phyloP scores from a whole-genome alignment of 352 stramenopile species.

The Phytophthora niederhauseri region DNA sequence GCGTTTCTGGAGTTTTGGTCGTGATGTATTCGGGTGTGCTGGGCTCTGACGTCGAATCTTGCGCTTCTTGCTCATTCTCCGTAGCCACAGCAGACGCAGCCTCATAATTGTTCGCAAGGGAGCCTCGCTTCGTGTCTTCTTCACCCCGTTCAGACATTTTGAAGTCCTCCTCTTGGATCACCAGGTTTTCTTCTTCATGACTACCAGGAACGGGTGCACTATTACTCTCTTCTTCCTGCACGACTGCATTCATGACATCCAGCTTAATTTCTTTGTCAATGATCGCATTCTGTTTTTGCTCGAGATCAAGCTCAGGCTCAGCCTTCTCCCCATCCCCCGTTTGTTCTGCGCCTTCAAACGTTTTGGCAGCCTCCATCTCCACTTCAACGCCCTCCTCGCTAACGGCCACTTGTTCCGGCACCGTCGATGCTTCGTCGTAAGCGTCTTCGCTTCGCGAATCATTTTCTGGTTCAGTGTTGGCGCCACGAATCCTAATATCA shows the following conservation, averaged over 20 bases:
- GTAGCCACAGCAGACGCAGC: background rate
- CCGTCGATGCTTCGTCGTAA: background rate
- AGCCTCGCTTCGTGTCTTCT: background rate
- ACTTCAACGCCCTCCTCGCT: background rate
- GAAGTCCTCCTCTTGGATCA: conserved; percentile 6
- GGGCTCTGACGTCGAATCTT: conserved; percentile 7
- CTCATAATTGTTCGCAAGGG: conserved; percentile 9
- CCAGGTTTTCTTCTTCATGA: conserved; percentile 1
- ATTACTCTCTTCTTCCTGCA: conserved; percentile 9
- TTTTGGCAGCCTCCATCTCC: background rate
- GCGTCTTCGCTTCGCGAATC: conserved; percentile 5
- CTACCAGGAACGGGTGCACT: background rate
- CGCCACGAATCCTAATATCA: conserved; percentile 7
- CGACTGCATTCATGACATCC: conserved; percentile 1
- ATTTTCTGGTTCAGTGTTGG: conserved; percentile 10
- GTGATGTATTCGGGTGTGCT: background rate
- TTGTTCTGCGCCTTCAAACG: conserved; percentile 3
- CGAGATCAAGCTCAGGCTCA: background rate
- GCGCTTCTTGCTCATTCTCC: background rate
- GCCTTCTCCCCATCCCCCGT: background rate
- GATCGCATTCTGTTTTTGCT: background rate
- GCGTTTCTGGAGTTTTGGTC: background rate
- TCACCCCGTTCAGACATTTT: background rate
- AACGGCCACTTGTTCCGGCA: background rate
- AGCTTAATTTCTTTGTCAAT: conserved; percentile 12